Conservation (phyloP, 139 green algal species). For the Parachlorella kessleri region DNA sequence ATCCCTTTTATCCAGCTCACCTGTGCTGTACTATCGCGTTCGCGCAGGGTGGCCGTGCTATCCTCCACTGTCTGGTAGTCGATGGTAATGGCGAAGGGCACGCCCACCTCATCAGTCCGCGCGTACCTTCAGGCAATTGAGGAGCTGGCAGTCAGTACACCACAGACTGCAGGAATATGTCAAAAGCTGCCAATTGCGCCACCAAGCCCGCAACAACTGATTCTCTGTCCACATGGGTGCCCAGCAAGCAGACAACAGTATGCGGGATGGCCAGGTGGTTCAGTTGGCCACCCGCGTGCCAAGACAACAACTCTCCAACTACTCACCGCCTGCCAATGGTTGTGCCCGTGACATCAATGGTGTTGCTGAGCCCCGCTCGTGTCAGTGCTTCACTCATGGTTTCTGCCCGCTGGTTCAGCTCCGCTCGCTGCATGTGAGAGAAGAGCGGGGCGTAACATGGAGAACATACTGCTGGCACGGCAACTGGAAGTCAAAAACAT, state of each 20-base stretch:
- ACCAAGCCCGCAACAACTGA: neutral
- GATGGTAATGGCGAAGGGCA: slow-evolving; percentile 95
- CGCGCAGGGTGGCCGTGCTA: slow-evolving; percentile 89
- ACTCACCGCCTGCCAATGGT: slow-evolving; percentile 85
- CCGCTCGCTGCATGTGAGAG: slow-evolving; percentile 60
- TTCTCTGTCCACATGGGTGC: neutral
- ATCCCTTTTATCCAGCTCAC: slow-evolving; percentile 35
- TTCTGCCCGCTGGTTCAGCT: slow-evolving; percentile 67
- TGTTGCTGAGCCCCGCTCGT: slow-evolving; percentile 76
- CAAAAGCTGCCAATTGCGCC: too few species aligned
- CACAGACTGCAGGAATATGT: too few species aligned
- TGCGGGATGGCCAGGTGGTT: too few species aligned
- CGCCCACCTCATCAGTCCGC: slow-evolving; percentile 51
- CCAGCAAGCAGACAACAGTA: neutral
- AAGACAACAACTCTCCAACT: too few species aligned
- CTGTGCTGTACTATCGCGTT: slow-evolving; percentile 89
- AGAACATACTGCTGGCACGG: too few species aligned
- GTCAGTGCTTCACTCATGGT: slow-evolving; percentile 61
- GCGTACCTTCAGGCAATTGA: slow-evolving; percentile 42
- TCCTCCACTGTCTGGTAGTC: slow-evolving; percentile 83
- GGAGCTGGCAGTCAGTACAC: too few species aligned
- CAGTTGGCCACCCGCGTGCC: too few species aligned
- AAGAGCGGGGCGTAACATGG: too few species aligned
- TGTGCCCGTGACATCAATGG: slow-evolving; percentile 89
- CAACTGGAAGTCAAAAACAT: too few species aligned